Base-by-base conservation (phyloP, 2,329 filamentous ascomycete genomes). In the Chrysosporium keratinophilum region DNA sequence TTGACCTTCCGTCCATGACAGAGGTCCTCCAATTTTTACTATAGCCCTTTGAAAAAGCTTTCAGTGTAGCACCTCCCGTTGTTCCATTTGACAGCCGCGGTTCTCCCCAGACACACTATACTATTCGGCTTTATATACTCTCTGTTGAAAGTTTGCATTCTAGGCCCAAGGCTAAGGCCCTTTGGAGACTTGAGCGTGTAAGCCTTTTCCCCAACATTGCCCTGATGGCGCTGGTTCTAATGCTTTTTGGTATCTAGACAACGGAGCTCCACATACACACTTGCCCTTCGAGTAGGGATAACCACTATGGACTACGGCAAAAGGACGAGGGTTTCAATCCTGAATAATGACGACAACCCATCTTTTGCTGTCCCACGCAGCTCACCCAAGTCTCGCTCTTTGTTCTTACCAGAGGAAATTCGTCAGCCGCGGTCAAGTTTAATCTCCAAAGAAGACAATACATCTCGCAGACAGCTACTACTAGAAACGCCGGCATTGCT, bases 301-400 rank as follows among this genome's bases (percentile, higher is more conserved):
- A 10, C 9, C 19, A 50, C 23, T 15, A 45, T 45, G 45, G 46
- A 41, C 46, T 37, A 54, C 45, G 45, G 40, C 41, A 69, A 69
- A 65, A 62, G 65, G 44, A 68, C 61, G 59, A 65, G 71, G 58
- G 65, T 71, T 55, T 74, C 72, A 31, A 74, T 74, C 58, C 58
- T 74, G 56, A 74, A 74, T 63, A 72, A 74, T 62, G 71, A 74
- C 63, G 71, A 74, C 57, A 69, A 71, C 55, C 72, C 71, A 43
- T 71, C 72, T 23, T 74, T 74, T 61, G 68, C 69, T 35, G 68
- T 74, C 50, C 69, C 69, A 47, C 69, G 50, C 43, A 52, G 50
- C 15, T 41, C 42, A 19, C 50, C 50, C n/a, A 52, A 46, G 39
- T 10, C 41, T 17, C 40, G 28, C 10, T 28, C n/a, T 6, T 51